Base-by-base conservation (phyloP, 139 green algal genomes). In the Picochlorum sp. region DNA sequence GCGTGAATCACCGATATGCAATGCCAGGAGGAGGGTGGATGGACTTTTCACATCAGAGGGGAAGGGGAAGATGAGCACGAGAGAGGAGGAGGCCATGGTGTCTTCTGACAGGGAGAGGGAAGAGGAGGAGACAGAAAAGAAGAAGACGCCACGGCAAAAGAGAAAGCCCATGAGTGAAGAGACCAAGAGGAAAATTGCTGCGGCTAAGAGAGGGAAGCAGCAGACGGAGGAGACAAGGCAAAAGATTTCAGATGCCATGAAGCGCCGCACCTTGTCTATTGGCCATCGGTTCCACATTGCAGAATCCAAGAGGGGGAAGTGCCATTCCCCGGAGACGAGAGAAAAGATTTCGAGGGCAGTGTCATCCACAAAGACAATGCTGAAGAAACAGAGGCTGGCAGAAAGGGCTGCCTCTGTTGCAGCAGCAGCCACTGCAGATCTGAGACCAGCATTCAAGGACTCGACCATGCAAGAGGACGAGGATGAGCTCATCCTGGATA, bases 181-280 rank as follows among this genome's bases (percentile, higher is more conserved):
- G 16, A 62, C 56, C 56, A 62, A 62, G 56, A 62, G n/a, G 31
- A 62, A 62, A 62, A 62, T 62, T 62, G 56, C 56, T 62, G 56
- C 31, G n/a, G 10, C 56, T 9, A 62, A 62, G n/a, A 44, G 6
- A 21, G 47, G 58, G 6, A 65, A 65, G 23, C 41, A 18, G 21
- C 20, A 18, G 41, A 30, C n/a, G 16, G 41, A 51, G 20, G 58
- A 65, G 21, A 65, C 58, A 28, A 65, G 11, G 23, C 21, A 31
- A 65, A 65, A 51, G 23, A 65, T 65, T 28, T 65, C 58, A 6
- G 18, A 57, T 18, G 18, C 58, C 6, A 65, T 65, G 58, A 51
- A 26, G 13, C 26, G 21, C 8, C 58, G 58, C 10, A 26, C 18
- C n/a, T 28, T 28, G 23, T 45, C 20, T 4, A 21, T 31, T 16